phyloP scores from a whole-genome alignment of 805 yeast species.

The Wickerhamomyces hampshirensis region DNA sequence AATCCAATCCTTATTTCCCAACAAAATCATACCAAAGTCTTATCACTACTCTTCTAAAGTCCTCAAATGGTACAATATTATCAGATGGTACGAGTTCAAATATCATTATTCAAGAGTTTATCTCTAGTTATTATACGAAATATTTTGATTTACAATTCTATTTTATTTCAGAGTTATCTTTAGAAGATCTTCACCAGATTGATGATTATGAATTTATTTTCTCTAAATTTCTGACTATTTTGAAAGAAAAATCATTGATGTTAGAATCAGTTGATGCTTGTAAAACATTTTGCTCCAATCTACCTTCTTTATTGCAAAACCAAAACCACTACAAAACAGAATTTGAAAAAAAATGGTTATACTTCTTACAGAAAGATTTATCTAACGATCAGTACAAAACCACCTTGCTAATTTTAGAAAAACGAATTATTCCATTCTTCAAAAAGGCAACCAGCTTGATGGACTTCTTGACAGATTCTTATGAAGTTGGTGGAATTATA shows the following conservation, averaged over 20 bases:
- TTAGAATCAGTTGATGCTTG: conserved; percentile 31
- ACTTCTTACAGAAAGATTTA: conserved; percentile 44
- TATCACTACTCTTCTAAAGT: conserved; percentile 33
- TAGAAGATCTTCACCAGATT: conserved; percentile 15
- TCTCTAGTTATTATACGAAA: conserved; percentile 45
- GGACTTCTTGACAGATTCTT: conserved; percentile 92
- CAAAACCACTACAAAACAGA: conserved; percentile 48
- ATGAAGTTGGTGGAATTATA: conserved; percentile 54
- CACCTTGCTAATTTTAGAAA: conserved; percentile 67
- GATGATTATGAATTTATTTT: conserved; percentile 15
- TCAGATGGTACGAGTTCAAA: conserved; percentile 45
- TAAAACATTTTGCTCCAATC: conserved; percentile 35
- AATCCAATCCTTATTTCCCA: conserved; percentile 56
- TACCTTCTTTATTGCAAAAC: conserved; percentile 42
- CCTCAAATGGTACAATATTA: conserved; percentile 33
- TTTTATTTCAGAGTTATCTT: conserved; percentile 50
- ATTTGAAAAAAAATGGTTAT: conserved; percentile 67
- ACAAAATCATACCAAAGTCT: conserved; percentile 42
- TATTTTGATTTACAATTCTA: conserved; percentile 79
- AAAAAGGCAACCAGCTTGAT: conserved; percentile 75
- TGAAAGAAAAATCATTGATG: conserved; percentile 30
- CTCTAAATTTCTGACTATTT: conserved; percentile 35
- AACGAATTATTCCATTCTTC: conserved; percentile 77
- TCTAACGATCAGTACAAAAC: conserved; percentile 59
- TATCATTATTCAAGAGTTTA: conserved; percentile 50